Base-by-base conservation (phyloP, 345 rosid species). In the Reutealis trisperma region DNA sequence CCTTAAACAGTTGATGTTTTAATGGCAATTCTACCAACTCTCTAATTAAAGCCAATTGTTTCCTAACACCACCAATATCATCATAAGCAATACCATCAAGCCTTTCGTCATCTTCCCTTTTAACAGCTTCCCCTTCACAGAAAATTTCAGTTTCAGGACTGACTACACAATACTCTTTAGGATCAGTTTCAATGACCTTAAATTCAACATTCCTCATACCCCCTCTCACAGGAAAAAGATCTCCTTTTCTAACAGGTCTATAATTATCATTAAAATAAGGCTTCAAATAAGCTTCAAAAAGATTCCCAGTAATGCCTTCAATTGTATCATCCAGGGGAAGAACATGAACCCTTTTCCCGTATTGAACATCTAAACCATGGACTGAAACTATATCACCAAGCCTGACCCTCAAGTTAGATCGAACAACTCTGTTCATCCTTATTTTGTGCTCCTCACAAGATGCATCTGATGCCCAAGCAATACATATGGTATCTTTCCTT, bases 361-460 rank as follows among this genome's bases (percentile, higher is more conserved):
- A 5, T 54, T 42, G 21, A 12, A 73, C 42, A 8, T 45, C 41
- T 0, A 18, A 12, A 49, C 58, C 11, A 15, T 60, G 67, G 9
- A 73, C 67, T 13, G 67, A 73, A 13, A 73, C 58, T 3, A 44
- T 27, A 30, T 73, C 76, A 54, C 98, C 97, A 14, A 93, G 89
- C 78, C 98, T 88, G 77, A 93, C 97, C 88, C 97, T 93, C 84
- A 93, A 85, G 87, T 93, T 93, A 4, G 94, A 86, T 80, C 98
- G 86, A 27, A 91, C 94, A 55, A 91, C 97, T 77, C 91, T 93
- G 78, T 93, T 93, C 98, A 93, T 93, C 82, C 97, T 88, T 58
- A 93, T 91, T 83, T 85, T 93, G 11, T 93, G 98, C 69, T 92
- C 93, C 34, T 93, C 98, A 8, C 97, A 93, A 8, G 95, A 75